These are phyloP conservation scores for Amanita phalloides DNA, from an alignment of 768 basidiomycete genomes.

Conservation along the genomic window DNA sequence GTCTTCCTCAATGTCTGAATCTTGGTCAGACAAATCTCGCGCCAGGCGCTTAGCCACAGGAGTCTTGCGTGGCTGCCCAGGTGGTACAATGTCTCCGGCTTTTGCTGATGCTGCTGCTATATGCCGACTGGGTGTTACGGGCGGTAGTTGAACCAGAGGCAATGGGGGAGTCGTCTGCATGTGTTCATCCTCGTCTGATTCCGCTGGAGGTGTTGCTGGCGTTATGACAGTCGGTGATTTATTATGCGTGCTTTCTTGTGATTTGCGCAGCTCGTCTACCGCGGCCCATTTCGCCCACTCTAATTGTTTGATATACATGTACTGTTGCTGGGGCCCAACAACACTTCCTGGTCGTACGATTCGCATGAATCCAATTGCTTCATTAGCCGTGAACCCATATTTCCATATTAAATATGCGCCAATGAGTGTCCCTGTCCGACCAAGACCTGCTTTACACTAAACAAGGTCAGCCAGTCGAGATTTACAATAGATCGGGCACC, in stretches of 20 bases:
- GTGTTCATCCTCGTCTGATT: slow-evolving; percentile 47
- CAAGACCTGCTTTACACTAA: slow-evolving; percentile 94
- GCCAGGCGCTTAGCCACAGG: slow-evolving; percentile 66
- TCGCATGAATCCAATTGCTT: slow-evolving; percentile 98
- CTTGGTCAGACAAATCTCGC: slow-evolving; percentile 61
- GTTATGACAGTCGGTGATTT: slow-evolving; percentile 42
- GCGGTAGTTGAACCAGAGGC: slow-evolving; percentile 35
- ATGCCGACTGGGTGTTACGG: slow-evolving; percentile 76
- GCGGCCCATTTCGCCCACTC: slow-evolving; percentile 95
- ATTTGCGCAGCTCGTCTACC: slow-evolving; percentile 61
- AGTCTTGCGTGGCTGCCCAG: slow-evolving; percentile 82
- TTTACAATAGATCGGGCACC: slow-evolving; percentile 16
- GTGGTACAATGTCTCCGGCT: slow-evolving; percentile 62
- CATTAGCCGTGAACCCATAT: slow-evolving; percentile 91
- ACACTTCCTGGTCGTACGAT: slow-evolving; percentile 92
- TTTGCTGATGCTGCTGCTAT: slow-evolving; percentile 60
- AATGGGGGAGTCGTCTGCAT: slow-evolving; percentile 33
- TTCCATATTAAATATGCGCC: slow-evolving; percentile 99
- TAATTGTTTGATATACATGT: slow-evolving; percentile 88
- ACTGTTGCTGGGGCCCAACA: slow-evolving; percentile 89
- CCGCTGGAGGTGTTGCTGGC: slow-evolving; percentile 74
- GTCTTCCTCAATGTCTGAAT: slow-evolving; percentile 28
- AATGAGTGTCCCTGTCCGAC: slow-evolving; percentile 92
- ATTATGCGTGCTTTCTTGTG: slow-evolving; percentile 25
- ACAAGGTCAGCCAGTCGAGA: slow-evolving; percentile 10